Percentiles rank a stretch among this genome's conserved stretches.
These are phyloP conservation scores for Aureobasidium sp. DNA, from an alignment of 2,329 filamentous ascomycete genomes.

Conservation along the genomic window DNA sequence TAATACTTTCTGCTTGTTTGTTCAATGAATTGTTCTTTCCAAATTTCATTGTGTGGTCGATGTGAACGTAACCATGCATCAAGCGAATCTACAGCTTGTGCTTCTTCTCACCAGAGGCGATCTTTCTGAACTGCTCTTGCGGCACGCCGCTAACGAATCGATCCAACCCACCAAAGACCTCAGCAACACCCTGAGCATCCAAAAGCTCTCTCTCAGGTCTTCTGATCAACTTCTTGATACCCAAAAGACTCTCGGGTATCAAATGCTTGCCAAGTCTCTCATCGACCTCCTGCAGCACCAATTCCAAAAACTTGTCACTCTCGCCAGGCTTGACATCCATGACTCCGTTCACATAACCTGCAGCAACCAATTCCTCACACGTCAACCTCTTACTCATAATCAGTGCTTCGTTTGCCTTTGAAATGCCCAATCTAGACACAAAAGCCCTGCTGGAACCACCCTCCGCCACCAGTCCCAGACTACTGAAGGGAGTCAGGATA, in stretches of 20 bases:
- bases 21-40: not conserved
- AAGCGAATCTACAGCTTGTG: slow-evolving; percentile 63
- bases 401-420: slow-evolving; percentile 83
- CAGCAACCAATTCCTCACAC: slow-evolving; percentile 61
- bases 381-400: slow-evolving; percentile 78
- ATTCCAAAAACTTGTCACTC: slow-evolving; percentile 57
- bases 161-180: slow-evolving; percentile 79
- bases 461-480: slow-evolving; percentile 81
- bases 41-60: not conserved
- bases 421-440: slow-evolving; percentile 68
- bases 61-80: not conserved
- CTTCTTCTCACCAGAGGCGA: slow-evolving; percentile 81
- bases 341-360: slow-evolving; percentile 80
- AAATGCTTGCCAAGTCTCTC: slow-evolving; percentile 73
- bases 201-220: slow-evolving; percentile 62
- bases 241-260: slow-evolving; percentile 66
- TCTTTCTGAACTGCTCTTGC: slow-evolving; percentile 78
- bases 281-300: slow-evolving; percentile 72
- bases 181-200: slow-evolving; percentile 68
- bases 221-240: slow-evolving; percentile 77
- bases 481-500: slow-evolving; percentile 84
- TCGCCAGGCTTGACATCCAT: slow-evolving; percentile 54
- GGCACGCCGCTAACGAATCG: slow-evolving; percentile 73
- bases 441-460: slow-evolving; percentile 73
- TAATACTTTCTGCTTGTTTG: not conserved